Evolutionary conservation across 2,329 filamentous ascomycete species (phyloP).

Genomic region (Sordariomycetes sp.): DNA sequence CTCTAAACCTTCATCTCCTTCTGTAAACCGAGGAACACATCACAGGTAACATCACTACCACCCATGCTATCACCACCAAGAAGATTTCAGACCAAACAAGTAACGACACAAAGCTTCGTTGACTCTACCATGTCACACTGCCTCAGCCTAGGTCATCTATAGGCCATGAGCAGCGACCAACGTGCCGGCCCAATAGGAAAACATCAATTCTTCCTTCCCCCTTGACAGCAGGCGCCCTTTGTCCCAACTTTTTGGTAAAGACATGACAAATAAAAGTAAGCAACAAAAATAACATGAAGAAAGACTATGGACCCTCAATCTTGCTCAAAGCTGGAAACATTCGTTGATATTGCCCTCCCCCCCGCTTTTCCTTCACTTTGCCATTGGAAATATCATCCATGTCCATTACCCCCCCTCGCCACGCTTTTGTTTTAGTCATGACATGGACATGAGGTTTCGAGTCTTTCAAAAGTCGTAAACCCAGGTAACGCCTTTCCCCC

Average conservation of each 20-base stretch:
- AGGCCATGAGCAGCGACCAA: neutral
- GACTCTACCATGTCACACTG: neutral
- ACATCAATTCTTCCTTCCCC: neutral
- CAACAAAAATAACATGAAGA: neutral
- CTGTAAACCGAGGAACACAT: neutral
- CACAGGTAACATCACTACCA: neutral
- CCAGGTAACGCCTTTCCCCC: neutral
- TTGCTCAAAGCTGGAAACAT: neutral
- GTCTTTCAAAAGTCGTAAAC: neutral
- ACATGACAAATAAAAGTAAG: neutral
- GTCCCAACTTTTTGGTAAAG: slow-evolving; percentile 1
- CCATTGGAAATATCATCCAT: neutral
- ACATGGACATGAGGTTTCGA: neutral
- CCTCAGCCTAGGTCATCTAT: neutral
- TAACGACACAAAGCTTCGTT: neutral
- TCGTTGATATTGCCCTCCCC: slow-evolving; percentile 1
- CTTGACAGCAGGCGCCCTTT: neutral
- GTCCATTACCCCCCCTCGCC: slow-evolving; percentile 1
- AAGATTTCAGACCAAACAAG: neutral
- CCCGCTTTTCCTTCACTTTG: neutral
- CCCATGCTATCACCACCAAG: neutral
- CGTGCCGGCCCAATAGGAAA: neutral
- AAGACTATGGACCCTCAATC: neutral
- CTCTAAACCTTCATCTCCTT: too few relatives aligned
- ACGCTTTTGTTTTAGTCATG: neutral